Conservation (phyloP, 108 stramenopile species). For the Discostella stelligeroides region DNA sequence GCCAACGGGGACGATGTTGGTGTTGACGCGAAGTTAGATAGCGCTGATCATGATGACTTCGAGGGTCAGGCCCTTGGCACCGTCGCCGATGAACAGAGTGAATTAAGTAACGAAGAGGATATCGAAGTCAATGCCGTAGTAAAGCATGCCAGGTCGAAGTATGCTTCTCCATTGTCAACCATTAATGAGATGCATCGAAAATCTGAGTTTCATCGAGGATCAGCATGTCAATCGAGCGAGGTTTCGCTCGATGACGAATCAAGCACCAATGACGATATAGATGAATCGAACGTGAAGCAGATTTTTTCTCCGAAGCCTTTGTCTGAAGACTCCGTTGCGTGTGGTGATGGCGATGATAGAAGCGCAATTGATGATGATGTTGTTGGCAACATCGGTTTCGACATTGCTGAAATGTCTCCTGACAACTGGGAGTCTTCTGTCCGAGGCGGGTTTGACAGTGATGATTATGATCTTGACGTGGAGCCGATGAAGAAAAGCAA, state of each 20-base stretch:
- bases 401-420: neutral
- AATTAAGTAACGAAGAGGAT: neutral
- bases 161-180: constrained; percentile 14
- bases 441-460: constrained; percentile 7
- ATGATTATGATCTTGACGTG: constrained; percentile 2
- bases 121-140: constrained; percentile 20
- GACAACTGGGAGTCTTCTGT: neutral
- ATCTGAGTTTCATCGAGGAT: constrained; percentile 6
- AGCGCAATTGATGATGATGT: neutral
- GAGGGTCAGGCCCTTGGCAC: neutral
- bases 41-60: neutral
- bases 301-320: neutral
- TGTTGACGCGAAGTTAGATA: neutral
- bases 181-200: no score
- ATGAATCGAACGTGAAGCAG: neutral
- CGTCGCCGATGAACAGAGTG: constrained; percentile 2
- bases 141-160: neutral
- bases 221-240: constrained; percentile 15
- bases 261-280: constrained; percentile 2
- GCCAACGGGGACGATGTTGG: neutral
- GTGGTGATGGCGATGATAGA: neutral
- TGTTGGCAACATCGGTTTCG: constrained; percentile 2
- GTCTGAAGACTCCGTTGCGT: neutral
- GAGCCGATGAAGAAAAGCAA: constrained; percentile 8
- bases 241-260: neutral